A percentile compares a stretch with the other conserved stretches of the same genome.
These are phyloP conservation scores for Monilinia vaccinii-corymbosi DNA, from an alignment of 2,329 filamentous ascomycete genomes.

Conservation along the genomic window DNA sequence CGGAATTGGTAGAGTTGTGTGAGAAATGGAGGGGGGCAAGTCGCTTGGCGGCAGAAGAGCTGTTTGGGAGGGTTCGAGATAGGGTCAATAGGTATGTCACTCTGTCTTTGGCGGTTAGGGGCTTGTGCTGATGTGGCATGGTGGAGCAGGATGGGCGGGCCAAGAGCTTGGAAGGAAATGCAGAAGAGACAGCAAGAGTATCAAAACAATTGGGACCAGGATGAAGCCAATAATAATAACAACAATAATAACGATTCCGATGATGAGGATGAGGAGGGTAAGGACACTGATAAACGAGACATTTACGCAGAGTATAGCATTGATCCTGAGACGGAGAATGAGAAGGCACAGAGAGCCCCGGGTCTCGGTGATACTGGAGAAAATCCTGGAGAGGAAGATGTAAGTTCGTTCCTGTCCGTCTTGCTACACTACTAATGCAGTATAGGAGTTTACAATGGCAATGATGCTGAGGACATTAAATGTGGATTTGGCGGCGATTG, in stretches of 20 bases:
- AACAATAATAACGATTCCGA: slow-evolving; percentile 26
- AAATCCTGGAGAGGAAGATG: slow-evolving; percentile 33
- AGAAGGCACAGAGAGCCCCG: slow-evolving; percentile 28
- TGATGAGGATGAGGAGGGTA: slow-evolving; percentile 30
- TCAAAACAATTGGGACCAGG: slow-evolving; percentile 33
- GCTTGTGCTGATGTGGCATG: slow-evolving; percentile 1
- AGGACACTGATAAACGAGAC: slow-evolving; percentile 30
- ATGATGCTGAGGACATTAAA: slow-evolving; percentile 60
- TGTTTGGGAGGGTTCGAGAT: slow-evolving; percentile 52
- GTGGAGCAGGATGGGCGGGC: slow-evolving; percentile 45
- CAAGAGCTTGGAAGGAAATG: slow-evolving; percentile 46
- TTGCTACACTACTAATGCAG: slow-evolving; percentile 7
- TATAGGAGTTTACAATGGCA: slow-evolving; percentile 56
- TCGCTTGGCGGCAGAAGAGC: slow-evolving; percentile 56
- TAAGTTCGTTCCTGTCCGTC: slow-evolving; percentile 30
- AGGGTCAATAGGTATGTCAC: slow-evolving; percentile 39
- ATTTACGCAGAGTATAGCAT: slow-evolving; percentile 28
- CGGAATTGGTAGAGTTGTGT: slow-evolving; percentile 46
- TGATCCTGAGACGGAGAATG: slow-evolving; percentile 30
- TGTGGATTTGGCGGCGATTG: slow-evolving; percentile 53
- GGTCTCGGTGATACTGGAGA: slow-evolving; percentile 29
- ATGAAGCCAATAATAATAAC: slow-evolving; percentile 12
- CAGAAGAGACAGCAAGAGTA: slow-evolving; percentile 37
- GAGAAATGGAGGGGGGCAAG: slow-evolving; percentile 52
- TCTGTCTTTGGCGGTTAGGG: not conserved